Percentiles rank a stretch among this genome's conserved stretches.
phyloP scores from a whole-genome alignment of 352 stramenopile genomes.

The Plasmopara viticola region DNA sequence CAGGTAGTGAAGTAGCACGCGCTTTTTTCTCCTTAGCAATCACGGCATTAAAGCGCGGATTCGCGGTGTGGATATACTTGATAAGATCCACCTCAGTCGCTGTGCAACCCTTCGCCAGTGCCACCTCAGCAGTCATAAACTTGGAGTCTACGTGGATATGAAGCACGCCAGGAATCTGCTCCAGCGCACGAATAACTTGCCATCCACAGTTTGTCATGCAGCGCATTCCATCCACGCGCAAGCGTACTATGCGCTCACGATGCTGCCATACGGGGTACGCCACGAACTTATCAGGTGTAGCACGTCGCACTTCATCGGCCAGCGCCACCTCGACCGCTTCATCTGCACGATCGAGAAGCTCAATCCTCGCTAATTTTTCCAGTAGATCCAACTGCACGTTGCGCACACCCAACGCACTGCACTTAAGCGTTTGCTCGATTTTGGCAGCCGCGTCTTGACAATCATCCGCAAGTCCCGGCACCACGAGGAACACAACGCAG shows the following conservation, averaged over 20 bases:
- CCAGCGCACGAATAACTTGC: conserved; percentile 73
- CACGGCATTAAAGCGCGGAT: conserved; percentile 66
- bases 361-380: conserved; percentile 65
- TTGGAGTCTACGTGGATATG: conserved; percentile 82
- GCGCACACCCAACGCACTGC: conserved; percentile 28
- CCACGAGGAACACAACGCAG: conserved; percentile 65
- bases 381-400: conserved; percentile 51
- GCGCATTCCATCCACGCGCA: conserved; percentile 77
- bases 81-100: conserved; percentile 84
- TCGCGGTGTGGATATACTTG: conserved; percentile 67
- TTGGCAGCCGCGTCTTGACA: conserved; percentile 15
- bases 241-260: conserved; percentile 66
- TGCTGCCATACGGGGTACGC: conserved; percentile 82
- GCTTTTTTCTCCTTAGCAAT: conserved; percentile 54
- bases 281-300: conserved; percentile 37
- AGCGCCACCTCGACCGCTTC: conserved; percentile 43
- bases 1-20: conserved; percentile 43
- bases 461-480: conserved; percentile 39
- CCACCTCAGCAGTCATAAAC: conserved; percentile 70
- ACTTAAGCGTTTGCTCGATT: conserved; percentile 32
- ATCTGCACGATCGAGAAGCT: conserved; percentile 34
- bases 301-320: conserved; percentile 46
- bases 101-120: conserved; percentile 69
- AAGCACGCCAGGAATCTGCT: conserved; percentile 74
- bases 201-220: conserved; percentile 84